Percentiles rank a stretch among this genome's conserved stretches.
phyloP scores from a whole-genome alignment of 495 filamentous ascomycete genomes.

The Sordaria brevicollis region DNA sequence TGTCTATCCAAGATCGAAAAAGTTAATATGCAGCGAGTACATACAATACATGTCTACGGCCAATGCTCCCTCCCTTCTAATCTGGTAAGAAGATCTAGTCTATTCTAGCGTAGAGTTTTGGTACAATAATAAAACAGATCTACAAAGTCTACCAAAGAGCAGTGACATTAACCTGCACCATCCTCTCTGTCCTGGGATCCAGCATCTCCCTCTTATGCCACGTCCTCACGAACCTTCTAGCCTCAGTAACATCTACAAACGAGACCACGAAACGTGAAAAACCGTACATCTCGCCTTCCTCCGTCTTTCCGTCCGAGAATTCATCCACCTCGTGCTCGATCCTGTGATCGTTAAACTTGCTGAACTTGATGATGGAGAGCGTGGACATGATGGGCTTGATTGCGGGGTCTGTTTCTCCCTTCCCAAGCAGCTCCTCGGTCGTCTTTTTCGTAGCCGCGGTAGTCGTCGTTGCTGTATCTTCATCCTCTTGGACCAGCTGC shows the following conservation, averaged over 20 bases:
- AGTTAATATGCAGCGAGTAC: too few species aligned
- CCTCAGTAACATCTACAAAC: constrained; percentile 38
- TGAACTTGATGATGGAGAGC: not conserved
- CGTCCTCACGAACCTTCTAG: constrained; percentile 43
- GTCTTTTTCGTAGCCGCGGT: constrained; percentile 16
- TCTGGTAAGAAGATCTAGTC: too few species aligned
- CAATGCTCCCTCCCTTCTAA: too few species aligned
- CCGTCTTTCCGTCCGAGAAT: not conserved
- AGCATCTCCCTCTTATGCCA: constrained; percentile 43
- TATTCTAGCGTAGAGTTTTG: too few species aligned
- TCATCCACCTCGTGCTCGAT: not conserved
- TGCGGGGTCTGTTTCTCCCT: not conserved
- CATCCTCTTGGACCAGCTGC: constrained; percentile 19
- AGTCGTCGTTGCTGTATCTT: constrained; percentile 14
- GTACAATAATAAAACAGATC: too few species aligned
- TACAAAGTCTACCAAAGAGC: constrained; percentile 33
- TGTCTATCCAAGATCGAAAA: too few species aligned
- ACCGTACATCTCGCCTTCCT: not conserved
- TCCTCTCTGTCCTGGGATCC: constrained; percentile 11
- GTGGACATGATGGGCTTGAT: not conserved
- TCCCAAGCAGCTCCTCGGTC: not conserved
- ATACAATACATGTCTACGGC: too few species aligned
- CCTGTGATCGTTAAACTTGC: not conserved
- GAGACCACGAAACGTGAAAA: constrained; percentile 36
- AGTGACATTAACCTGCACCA: constrained; percentile 28